Base-by-base conservation (phyloP, 257 asterid genomes). In the Mentha longifolia region DNA sequence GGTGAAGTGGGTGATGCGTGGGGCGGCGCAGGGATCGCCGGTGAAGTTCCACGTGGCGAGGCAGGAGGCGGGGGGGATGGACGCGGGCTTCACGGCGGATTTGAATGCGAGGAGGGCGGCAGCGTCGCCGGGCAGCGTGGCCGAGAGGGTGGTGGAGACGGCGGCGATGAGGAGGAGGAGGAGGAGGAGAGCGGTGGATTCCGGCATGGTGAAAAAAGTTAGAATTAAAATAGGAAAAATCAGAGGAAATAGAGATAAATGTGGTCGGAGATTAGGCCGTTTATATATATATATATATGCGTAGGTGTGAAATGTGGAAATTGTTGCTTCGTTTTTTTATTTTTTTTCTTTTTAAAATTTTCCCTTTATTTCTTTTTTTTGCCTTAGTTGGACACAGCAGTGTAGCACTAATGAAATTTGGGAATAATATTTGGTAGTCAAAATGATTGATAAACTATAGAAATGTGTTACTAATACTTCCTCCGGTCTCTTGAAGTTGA, bases 11-110 rank as follows among this genome's bases (percentile, higher is more conserved):
- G 85, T 83, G 60, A 86, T 79, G 22, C 94, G 78, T 28, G 96
- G 97, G 76, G 71, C 84, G 58, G 90, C 79, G 77, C 99, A 94
- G 35, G 99, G 97, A 17, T 94, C 98, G 74, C 84, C 62, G 52
- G 96, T 49, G 86, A 94, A 94, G 82, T 87, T 83, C 99, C 99
- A 94, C 4, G 99, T 80, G 74, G 86, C 87, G 59, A 94, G 89
- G 76, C 98, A 94, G 37, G 99, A 91, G 67, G 88, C 74, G 12
- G 92, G 70, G 2, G 92, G 92, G 11, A 94, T 83, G 22, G 97
- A 76, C 8, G 84, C 25, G 10, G 97, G 77, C 19, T 79, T 79
- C 49, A 91, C 72, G 19, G 95, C 79, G 64, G 95, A 72, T 76
- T 83, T 91, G 83, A 94, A 84, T 17, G 97, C 96, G 61, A 79